These are phyloP conservation scores for Boletus subcaerulescens DNA, from an alignment of 768 basidiomycete genomes.

Conservation along the genomic window DNA sequence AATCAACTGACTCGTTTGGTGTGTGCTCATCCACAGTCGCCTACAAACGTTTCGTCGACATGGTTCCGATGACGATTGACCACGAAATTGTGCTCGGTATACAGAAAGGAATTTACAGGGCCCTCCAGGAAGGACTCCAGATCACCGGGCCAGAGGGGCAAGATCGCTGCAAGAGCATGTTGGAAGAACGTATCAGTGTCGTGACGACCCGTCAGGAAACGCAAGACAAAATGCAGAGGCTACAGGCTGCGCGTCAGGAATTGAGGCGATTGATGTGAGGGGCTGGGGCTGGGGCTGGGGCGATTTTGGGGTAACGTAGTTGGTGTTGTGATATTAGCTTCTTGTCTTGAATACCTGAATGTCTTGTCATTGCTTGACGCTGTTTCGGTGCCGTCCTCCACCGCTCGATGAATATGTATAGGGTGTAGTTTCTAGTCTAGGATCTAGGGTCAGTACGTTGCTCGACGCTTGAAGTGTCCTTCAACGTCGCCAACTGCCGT, in stretches of 20 bases:
- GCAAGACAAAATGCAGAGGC: slow-evolving; percentile 47
- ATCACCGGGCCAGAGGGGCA: slow-evolving; percentile 47
- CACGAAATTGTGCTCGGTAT: slow-evolving; percentile 43
- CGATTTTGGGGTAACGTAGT: too few species aligned
- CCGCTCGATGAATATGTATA: too few species aligned
- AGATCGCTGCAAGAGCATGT: slow-evolving; percentile 46
- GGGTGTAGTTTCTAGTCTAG: too few species aligned
- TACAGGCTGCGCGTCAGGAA: slow-evolving; percentile 46
- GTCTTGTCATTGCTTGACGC: too few species aligned
- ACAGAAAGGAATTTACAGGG: slow-evolving; percentile 42
- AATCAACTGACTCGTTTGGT: background rate
- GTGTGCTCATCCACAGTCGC: slow-evolving; percentile 34
- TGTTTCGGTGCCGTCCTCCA: too few species aligned
- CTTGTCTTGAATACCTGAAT: too few species aligned
- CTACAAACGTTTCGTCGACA: slow-evolving; percentile 45
- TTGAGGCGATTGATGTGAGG: slow-evolving; percentile 12
- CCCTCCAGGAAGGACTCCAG: slow-evolving; percentile 47
- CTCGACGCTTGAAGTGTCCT: too few species aligned
- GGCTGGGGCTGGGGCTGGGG: too few species aligned
- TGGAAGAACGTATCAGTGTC: slow-evolving; percentile 49
- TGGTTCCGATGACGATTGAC: slow-evolving; percentile 43
- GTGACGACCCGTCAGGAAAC: slow-evolving; percentile 47
- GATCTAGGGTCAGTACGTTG: too few species aligned
- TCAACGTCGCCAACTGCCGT: too few species aligned
- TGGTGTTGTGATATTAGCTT: too few species aligned